Evolutionary conservation across 1,284 basidiomycete genomes (phyloP).

Genomic region (Irpex sp.): DNA sequence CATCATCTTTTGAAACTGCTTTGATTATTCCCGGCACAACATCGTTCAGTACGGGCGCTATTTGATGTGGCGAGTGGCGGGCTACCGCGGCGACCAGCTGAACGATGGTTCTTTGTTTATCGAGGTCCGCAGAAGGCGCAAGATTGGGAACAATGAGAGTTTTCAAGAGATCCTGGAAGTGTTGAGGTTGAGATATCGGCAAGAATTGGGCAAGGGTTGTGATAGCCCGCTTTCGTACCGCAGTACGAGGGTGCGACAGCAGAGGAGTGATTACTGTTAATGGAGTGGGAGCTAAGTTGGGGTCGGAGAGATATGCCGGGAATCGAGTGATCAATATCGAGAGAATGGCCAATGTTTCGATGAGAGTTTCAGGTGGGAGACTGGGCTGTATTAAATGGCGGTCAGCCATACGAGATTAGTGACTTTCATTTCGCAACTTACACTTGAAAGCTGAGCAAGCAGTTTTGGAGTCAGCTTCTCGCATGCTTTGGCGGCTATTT

Average conservation of each 20-base stretch:
- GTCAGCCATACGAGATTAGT: not conserved
- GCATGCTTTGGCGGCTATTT: conserved; percentile 84
- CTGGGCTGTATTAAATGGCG: conserved; percentile 49
- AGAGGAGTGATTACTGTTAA: conserved; percentile 82
- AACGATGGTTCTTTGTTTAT: conserved; percentile 82
- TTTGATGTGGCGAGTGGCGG: conserved; percentile 73
- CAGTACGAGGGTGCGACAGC: conserved; percentile 80
- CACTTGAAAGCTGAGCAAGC: conserved; percentile 81
- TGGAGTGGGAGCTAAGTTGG: conserved; percentile 63
- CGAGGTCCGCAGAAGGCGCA: conserved; percentile 55
- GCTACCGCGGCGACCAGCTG: conserved; percentile 86
- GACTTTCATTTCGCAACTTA: conserved; percentile 44
- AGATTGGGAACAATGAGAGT: conserved; percentile 73
- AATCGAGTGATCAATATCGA: conserved; percentile 93
- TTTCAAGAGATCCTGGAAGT: conserved; percentile 66
- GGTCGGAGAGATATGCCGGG: conserved; percentile 73
- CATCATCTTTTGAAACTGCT: conserved; percentile 77
- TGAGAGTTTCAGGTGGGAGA: conserved; percentile 85
- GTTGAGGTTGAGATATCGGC: conserved; percentile 67
- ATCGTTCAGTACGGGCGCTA: conserved; percentile 65
- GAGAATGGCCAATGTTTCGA: conserved; percentile 92
- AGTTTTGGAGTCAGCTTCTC: conserved; percentile 90
- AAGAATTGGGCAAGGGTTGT: conserved; percentile 86
- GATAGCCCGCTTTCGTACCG: conserved; percentile 92
- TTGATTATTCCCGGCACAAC: conserved; percentile 79